Base-by-base conservation (phyloP, 2,329 filamentous ascomycete genomes). In the Penicillium sp. region DNA sequence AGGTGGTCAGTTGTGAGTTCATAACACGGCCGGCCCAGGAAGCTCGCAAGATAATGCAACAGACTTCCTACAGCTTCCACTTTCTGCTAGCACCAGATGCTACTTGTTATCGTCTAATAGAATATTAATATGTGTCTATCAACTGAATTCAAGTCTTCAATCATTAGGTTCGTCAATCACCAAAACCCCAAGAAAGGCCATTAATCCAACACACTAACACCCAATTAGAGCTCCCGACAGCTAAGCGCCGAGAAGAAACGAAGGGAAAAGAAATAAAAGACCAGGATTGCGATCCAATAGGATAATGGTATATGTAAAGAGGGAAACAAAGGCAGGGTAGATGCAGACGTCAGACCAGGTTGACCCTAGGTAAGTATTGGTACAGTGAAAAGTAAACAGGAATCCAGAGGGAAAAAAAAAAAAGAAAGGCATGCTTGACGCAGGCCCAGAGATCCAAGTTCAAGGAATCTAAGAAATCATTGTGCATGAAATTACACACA, bases 241-340 rank as follows among this genome's bases (percentile, higher is more conserved):
- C 29, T n/a, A 15, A 50, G 6, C 17, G 7, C 12, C 25, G 13
- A 29, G 21, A 57, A 29, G 19, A 50, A 43, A 21, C 3, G n/a
- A 33, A 33, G 19, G 27, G 40, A 43, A 50, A 50, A 25, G 31
- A n/a, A n/a, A 45, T 13, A 27, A 40, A 45, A 29, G 33, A 47
- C 42, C 35, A 45, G 17, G 9, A 43, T 21, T 47, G 35, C 42
- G 12, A 41, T 57, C 50, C 55, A 37, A 48, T 54, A 37, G 43
- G 15, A 48, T 17, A 40, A 45, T 57, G 55, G 55, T 54, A 57
- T 57, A 54, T 57, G 50, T 54, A 47, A 57, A 35, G 13, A 41
- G 29, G 17, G 27, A 37, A 25, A 42, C 35, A 42, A 54, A 42
- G 19, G 19, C 19, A 45, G 50, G 25, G 27, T 47, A 57, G 37